A percentile compares a stretch with the other conserved stretches of the same genome.
Conservation (phyloP, 1,284 basidiomycete species). For the Rhodotorula glutinis region DNA sequence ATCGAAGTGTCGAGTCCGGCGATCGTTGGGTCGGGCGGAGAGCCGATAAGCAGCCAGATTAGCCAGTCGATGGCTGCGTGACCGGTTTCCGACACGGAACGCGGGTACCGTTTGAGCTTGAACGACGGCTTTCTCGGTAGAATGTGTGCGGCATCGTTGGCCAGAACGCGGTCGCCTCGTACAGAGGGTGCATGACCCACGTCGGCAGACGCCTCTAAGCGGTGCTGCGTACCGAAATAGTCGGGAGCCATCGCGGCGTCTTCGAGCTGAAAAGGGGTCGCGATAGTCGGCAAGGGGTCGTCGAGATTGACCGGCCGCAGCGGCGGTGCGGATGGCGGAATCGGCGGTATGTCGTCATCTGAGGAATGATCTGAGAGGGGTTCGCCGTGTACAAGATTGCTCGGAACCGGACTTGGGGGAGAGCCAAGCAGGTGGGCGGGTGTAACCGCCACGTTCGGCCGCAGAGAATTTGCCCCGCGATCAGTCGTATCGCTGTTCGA, state of each 20-base stretch:
- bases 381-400: background rate
- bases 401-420: background rate
- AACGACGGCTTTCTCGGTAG: background rate
- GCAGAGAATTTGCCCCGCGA: too few species aligned
- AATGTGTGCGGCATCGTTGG: background rate
- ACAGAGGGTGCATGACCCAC: background rate
- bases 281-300: background rate
- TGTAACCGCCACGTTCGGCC: constrained; percentile 1
- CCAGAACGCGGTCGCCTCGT: background rate
- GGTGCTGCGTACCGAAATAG: constrained; percentile 9
- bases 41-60: constrained; percentile 28
- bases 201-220: background rate
- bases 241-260: constrained; percentile 4
- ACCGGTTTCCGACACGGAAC: background rate
- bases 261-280: background rate
- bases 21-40: background rate
- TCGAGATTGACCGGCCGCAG: background rate
- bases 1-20: constrained; percentile 6
- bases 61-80: constrained; percentile 6
- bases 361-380: background rate
- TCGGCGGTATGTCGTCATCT: background rate
- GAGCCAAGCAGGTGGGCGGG: constrained; percentile 19
- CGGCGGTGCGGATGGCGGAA: constrained; percentile 9
- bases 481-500: background rate
- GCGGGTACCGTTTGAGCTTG: background rate